phyloP scores from a whole-genome alignment of 257 asterid genomes.

The Jaltomata sinuosa region DNA sequence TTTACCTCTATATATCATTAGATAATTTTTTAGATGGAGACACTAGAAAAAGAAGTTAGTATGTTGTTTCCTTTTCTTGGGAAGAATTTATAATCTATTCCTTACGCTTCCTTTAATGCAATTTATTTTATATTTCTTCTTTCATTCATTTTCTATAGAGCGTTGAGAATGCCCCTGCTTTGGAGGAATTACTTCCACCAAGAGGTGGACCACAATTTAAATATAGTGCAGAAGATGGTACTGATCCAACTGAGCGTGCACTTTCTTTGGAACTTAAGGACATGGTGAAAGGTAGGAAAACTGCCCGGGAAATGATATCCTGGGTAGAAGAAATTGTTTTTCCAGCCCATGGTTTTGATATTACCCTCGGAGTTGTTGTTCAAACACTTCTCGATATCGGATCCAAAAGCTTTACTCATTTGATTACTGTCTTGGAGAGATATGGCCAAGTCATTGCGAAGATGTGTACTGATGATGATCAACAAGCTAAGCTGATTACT shows the following conservation, averaged over 20 bases:
- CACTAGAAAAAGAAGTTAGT: background rate
- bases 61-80: background rate
- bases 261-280: slow-evolving; percentile 70
- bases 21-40: background rate
- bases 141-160: slow-evolving; percentile 37
- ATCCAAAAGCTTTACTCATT: slow-evolving; percentile 95
- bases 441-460: slow-evolving; percentile 85
- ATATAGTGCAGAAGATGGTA: slow-evolving; percentile 59
- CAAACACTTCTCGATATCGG: slow-evolving; percentile 94
- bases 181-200: slow-evolving; percentile 96
- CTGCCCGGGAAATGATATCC: slow-evolving; percentile 60
- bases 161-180: slow-evolving; percentile 87
- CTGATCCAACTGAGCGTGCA: slow-evolving; percentile 48
- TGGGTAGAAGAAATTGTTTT: slow-evolving; percentile 77
- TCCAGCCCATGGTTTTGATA: slow-evolving; percentile 68
- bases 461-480: slow-evolving; percentile 76
- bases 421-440: slow-evolving; percentile 93
- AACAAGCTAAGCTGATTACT: slow-evolving; percentile 70
- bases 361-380: slow-evolving; percentile 60
- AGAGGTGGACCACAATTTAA: slow-evolving; percentile 64
- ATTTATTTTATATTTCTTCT: background rate
- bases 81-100: background rate
- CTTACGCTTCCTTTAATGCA: background rate
- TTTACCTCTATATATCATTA: background rate
- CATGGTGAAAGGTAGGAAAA: slow-evolving; percentile 72